Evolutionary conservation across 1,284 basidiomycete genomes (phyloP).

Genomic region (Rhizoctonia solani): DNA sequence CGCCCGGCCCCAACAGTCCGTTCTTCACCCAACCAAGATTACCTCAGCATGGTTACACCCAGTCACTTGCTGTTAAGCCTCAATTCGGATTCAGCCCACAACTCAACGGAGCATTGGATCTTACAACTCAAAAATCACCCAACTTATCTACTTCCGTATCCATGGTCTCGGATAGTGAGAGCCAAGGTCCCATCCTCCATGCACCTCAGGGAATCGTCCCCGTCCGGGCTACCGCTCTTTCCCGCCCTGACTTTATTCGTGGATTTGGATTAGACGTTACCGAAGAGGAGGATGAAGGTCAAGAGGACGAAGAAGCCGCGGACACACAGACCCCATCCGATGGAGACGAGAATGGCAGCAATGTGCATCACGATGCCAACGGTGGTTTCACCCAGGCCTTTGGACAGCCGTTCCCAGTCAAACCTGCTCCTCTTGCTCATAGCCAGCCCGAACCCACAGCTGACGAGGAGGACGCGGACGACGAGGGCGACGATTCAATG

Average conservation of each 20-base stretch:
- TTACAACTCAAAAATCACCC: conserved; percentile 42
- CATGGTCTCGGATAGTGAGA: conserved; percentile 59
- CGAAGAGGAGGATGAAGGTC: conserved; percentile 58
- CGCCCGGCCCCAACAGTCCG: conserved; percentile 19
- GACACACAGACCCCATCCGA: conserved; percentile 48
- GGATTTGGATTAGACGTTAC: conserved; percentile 79
- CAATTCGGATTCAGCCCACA: conserved; percentile 12
- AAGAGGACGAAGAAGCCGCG: conserved; percentile 47
- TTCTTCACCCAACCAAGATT: conserved; percentile 25
- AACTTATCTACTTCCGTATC: conserved; percentile 56
- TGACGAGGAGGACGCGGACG: conserved; percentile 47
- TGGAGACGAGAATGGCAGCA: conserved; percentile 43
- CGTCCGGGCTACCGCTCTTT: conserved; percentile 43
- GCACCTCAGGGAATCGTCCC: conserved; percentile 67
- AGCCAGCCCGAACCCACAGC: conserved; percentile 10
- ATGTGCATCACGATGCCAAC: conserved; percentile 27
- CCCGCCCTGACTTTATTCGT: conserved; percentile 67
- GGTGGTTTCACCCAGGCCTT: conserved; percentile 10
- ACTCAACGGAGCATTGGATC: conserved; percentile 10
- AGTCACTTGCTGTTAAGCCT: conserved; percentile 12
- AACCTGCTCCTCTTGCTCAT: not conserved
- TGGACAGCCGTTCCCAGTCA: not conserved
- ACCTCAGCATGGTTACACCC: conserved; percentile 32
- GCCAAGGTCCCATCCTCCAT: conserved; percentile 52
- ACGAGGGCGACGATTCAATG: conserved; percentile 48